A percentile compares a stretch with the other conserved stretches of the same genome.
phyloP scores from a whole-genome alignment of 176 grass and related monocot genomes.

The Triticum timopheevii region DNA sequence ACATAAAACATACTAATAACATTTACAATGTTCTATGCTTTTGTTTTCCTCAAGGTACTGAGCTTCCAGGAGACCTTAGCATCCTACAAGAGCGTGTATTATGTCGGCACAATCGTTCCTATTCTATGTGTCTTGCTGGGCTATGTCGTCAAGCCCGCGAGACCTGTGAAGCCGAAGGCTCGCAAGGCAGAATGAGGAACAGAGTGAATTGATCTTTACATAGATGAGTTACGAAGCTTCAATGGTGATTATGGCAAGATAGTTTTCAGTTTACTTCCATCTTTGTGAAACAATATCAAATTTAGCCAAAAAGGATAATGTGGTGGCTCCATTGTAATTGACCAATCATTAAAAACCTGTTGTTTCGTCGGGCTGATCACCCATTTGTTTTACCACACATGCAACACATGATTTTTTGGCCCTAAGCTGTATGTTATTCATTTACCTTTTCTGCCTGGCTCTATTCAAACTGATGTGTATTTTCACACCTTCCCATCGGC shows the following conservation, averaged over 20 bases:
- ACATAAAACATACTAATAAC: not conserved
- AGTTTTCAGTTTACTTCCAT: slow-evolving; percentile 35
- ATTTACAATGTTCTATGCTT: not conserved
- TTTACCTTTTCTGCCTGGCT: not conserved
- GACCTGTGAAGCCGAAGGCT: slow-evolving; percentile 60
- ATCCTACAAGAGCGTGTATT: slow-evolving; percentile 80
- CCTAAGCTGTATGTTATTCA: not conserved
- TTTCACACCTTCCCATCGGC: slow-evolving; percentile 7
- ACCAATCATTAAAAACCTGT: slow-evolving; percentile 34
- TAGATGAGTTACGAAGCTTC: slow-evolving; percentile 21
- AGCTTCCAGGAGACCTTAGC: slow-evolving; percentile 92
- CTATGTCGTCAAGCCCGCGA: slow-evolving; percentile 80
- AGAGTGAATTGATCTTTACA: not conserved
- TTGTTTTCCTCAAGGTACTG: slow-evolving; percentile 58
- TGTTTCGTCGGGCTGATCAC: not conserved
- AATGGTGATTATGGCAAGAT: slow-evolving; percentile 3
- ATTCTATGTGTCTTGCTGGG: slow-evolving; percentile 62
- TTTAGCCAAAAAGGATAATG: slow-evolving; percentile 30
- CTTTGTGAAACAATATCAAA: slow-evolving; percentile 13
- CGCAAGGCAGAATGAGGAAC: slow-evolving; percentile 66
- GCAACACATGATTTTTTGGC: slow-evolving; percentile 11
- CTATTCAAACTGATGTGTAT: not conserved
- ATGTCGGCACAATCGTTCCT: slow-evolving; percentile 84
- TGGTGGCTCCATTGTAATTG: not conserved
- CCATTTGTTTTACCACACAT: slow-evolving; percentile 15